Base-by-base conservation (phyloP, 306 rosid species). In the Cyclanthera cordifolia region DNA sequence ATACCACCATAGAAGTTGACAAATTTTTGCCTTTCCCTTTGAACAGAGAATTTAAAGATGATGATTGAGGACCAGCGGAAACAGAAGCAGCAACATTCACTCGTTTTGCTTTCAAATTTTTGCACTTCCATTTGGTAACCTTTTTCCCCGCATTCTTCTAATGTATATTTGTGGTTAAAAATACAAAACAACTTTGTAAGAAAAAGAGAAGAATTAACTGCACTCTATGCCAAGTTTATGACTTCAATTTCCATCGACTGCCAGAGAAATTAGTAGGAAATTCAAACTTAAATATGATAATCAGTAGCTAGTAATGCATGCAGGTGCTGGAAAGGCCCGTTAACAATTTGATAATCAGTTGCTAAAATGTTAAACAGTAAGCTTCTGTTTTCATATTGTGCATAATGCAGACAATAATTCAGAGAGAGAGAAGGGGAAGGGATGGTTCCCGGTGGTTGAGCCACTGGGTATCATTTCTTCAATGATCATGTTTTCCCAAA, bases 1-100 rank as follows among this genome's bases (percentile, higher is more conserved):
- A n/a, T 14, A 34, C 27, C 10, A n/a, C 28, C 59, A 53, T 53
- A n/a, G 68, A 64, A 2, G 69, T 43, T 64, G 53, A 64, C 20
- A n/a, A 12, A 30, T 20, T 19, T 21, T 64, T 43, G 27, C 37
- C 43, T 67, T 60, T 69, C 65, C 63, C 74, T 47, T 74, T 82
- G 72, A 72, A 67, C 97, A 90, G 97, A 78, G 97, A 90, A 79
- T 90, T 86, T 76, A 90, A 90, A 76, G 97, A 90, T 58, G 97
- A 90, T 60, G 97, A 90, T 78, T 90, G 85, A 86, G 76, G 45
- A 57, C 67, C 73, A 53, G 51, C 45, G 48, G 73, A 72, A 68
- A 53, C 24, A 47, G 71, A 67, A 59, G 58, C 70, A 37, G 59
- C 48, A 77, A 71, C 16, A n/a, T 55, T 30, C 0, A 8, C 39